Conservation (phyloP, 805 yeast species). For the Kazachstania martiniae region DNA sequence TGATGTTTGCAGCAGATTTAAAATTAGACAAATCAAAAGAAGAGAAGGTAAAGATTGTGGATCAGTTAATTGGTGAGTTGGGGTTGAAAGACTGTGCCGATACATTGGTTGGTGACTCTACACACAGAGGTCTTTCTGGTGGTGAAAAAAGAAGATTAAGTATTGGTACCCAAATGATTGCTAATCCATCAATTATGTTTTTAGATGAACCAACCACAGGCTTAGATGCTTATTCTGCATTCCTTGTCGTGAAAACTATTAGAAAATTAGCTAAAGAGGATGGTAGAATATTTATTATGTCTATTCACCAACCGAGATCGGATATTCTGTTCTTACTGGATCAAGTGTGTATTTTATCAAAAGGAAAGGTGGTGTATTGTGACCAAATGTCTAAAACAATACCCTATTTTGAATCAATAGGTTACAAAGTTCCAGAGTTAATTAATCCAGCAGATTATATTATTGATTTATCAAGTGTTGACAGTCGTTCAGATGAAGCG, state of each 20-base stretch:
- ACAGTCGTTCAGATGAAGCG: slow-evolving; percentile 32
- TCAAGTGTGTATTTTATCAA: slow-evolving; percentile 53
- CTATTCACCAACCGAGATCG: slow-evolving; percentile 77
- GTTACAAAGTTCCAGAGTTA: slow-evolving; percentile 34
- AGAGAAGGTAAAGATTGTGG: slow-evolving; percentile 41
- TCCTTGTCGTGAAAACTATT: slow-evolving; percentile 48
- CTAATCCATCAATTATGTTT: slow-evolving; percentile 66
- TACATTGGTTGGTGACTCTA: slow-evolving; percentile 46
- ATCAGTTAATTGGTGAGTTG: slow-evolving; percentile 49
- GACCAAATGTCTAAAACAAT: slow-evolving; percentile 37
- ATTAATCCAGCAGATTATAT: slow-evolving; percentile 55
- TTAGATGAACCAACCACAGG: slow-evolving; percentile 89
- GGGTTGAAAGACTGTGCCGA: slow-evolving; percentile 56
- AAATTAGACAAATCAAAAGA: slow-evolving; percentile 39
- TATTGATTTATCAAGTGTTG: slow-evolving; percentile 48
- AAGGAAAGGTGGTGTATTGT: slow-evolving; percentile 44
- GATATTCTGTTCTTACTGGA: slow-evolving; percentile 66
- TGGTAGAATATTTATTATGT: slow-evolving; percentile 63
- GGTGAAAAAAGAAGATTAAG: slow-evolving; percentile 76
- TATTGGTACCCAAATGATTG: slow-evolving; percentile 64
- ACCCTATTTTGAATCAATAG: slow-evolving; percentile 39
- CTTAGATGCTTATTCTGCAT: slow-evolving; percentile 68
- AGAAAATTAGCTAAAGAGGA: slow-evolving; percentile 41
- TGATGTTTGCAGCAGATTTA: slow-evolving; percentile 60
- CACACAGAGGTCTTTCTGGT: slow-evolving; percentile 59